Evolutionary conservation across 306 rosid genomes (phyloP), one percentile per base, ranked within the genome.

Genomic region (Begonia fuchsioides): DNA sequence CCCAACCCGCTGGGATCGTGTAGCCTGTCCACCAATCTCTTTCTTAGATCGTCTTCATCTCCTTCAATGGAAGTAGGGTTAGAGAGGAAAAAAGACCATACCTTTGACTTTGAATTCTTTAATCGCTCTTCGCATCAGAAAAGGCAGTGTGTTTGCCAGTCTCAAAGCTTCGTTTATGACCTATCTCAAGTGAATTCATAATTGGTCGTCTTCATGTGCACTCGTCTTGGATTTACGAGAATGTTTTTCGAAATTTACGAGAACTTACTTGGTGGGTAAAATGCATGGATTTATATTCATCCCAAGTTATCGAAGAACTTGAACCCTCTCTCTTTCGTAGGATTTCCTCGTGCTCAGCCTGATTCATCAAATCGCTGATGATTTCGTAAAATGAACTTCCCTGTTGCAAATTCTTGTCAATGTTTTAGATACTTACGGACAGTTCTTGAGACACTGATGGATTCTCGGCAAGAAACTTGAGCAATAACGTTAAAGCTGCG

Each of bases 1-100:
- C 47, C 76, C 76, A 70, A 14, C 71, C 76, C 3, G 32, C 43
- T 40, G 78, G 73, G n/a, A 72, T 67, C 53, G 72, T 73, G 54
- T 55, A 73, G 50, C 71, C 79, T 73, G 56, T 11, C 44, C 3
- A 32, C 35, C 7, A 26, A 26, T 26, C 35, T n/a, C 2, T 26
- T 26, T 4, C 35, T 26, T 26, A 26, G 35, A 26, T 26, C 35
- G 3, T 20, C 1, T 20, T 20, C 5, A 2, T 20, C 32, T 20
- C 32, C 3, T 3, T 20, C 32, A 8, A 26, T 26, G 0, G 35
- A 26, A 26, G 7, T 8, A 26, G 3, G 7, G 7, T 4, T 4
- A n/a, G n/a, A n/a, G 7, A 26, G 35, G 7, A 3, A 12, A 9
- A 38, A 46, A 2, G 12, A 6, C 47, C 43, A 39, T 52, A 72